A percentile compares a stretch with the other conserved stretches of the same genome.
phyloP scores from a whole-genome alignment of 2,329 filamentous ascomycete species.

The Alternaria sp. region DNA sequence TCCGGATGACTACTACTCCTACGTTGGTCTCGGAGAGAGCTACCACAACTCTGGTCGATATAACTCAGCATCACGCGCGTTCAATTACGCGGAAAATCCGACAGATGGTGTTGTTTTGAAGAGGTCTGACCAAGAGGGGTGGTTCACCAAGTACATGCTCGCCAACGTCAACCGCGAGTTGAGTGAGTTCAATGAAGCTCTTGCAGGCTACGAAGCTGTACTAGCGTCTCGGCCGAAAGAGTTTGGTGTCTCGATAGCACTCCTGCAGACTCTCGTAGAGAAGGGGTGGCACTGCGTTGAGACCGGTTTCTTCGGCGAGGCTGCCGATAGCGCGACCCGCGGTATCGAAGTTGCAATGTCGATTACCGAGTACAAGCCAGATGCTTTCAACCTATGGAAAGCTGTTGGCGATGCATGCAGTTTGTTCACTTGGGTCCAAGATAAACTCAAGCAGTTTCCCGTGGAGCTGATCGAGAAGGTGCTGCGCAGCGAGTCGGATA shows the following conservation, averaged over 20 bases:
- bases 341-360: conserved; percentile 71
- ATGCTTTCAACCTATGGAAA: conserved; percentile 96
- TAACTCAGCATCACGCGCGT: conserved; percentile 91
- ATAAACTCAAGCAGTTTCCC: conserved; percentile 69
- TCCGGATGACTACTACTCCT: conserved; percentile 90
- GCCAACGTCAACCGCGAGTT: conserved; percentile 93
- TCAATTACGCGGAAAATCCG: conserved; percentile 80
- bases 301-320: conserved; percentile 85
- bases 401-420: conserved; percentile 86
- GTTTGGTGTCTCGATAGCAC: conserved; percentile 83
- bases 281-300: conserved; percentile 78
- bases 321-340: conserved; percentile 71
- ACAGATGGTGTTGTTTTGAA: conserved; percentile 65
- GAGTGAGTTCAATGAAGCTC: conserved; percentile 85
- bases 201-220: conserved; percentile 76
- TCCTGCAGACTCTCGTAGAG: conserved; percentile 88
- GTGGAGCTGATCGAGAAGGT: conserved; percentile 63
- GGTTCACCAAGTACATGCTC: conserved; percentile 97
- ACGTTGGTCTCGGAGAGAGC: conserved; percentile 95
- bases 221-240: conserved; percentile 72
- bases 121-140: conserved; percentile 70
- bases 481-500: conserved; percentile 58
- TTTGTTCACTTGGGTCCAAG: conserved; percentile 80
- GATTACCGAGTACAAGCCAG: conserved; percentile 66
- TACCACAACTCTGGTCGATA: conserved; percentile 94